These are phyloP conservation scores for Obelidium mucronatum DNA, from an alignment of 192 early-diverging fungal species.

Conservation along the genomic window DNA sequence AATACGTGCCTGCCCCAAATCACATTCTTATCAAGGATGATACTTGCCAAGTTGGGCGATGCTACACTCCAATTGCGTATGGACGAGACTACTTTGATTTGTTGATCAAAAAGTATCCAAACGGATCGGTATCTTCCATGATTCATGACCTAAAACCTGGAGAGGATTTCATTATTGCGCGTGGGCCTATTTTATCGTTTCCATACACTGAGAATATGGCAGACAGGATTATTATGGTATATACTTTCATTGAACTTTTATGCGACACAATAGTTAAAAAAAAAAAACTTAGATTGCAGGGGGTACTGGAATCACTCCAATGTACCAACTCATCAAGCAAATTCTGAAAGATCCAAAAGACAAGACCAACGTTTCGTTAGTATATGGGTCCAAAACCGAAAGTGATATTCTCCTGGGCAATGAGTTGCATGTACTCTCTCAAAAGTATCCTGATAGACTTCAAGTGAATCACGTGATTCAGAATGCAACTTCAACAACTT, in stretches of 20 bases:
- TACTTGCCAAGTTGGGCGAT: slow-evolving; percentile 68
- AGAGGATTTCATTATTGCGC: slow-evolving; percentile 40
- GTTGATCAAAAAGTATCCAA: slow-evolving; percentile 79
- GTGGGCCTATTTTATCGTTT: slow-evolving; percentile 80
- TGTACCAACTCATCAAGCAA: slow-evolving; percentile 91
- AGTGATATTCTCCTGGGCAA: slow-evolving; percentile 87
- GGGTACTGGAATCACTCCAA: slow-evolving; percentile 93
- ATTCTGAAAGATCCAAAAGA: slow-evolving; percentile 84
- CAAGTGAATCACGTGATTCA: slow-evolving; percentile 85
- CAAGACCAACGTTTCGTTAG: slow-evolving; percentile 81
- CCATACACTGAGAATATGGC: slow-evolving; percentile 69
- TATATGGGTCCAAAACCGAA: slow-evolving; percentile 87
- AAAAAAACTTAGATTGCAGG: slow-evolving; percentile 72
- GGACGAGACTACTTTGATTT: slow-evolving; percentile 74
- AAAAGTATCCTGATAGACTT: slow-evolving; percentile 75
- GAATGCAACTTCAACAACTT: slow-evolving; percentile 34
- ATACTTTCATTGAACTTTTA: slow-evolving; percentile 11
- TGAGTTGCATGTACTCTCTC: slow-evolving; percentile 80
- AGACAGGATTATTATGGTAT: slow-evolving; percentile 77
- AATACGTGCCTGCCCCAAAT: slow-evolving; percentile 43
- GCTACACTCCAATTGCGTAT: slow-evolving; percentile 80
- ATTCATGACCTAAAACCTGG: slow-evolving; percentile 32
- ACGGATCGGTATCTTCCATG: slow-evolving; percentile 61
- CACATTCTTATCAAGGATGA: slow-evolving; percentile 68
- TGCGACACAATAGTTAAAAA: background rate